phyloP scores from a whole-genome alignment of 1,284 basidiomycete species.

The Takashimella tepidaria region DNA sequence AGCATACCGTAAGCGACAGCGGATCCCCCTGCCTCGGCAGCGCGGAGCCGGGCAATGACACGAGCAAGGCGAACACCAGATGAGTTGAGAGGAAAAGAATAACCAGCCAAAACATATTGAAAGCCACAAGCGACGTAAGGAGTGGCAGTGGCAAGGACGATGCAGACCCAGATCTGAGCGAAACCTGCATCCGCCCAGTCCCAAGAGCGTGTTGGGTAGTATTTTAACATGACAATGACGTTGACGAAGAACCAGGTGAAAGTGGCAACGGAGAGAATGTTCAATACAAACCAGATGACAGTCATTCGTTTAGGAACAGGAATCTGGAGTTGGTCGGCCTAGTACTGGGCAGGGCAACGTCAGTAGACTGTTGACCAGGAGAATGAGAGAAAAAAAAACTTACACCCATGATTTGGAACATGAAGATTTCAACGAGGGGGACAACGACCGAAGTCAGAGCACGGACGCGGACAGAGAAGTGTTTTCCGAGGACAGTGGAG shows the following conservation, averaged over 20 bases:
- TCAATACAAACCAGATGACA: slow-evolving; percentile 24
- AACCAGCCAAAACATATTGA: slow-evolving; percentile 18
- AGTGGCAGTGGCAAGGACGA: slow-evolving; percentile 20
- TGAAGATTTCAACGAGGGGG: slow-evolving; percentile 32
- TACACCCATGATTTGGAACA: slow-evolving; percentile 38
- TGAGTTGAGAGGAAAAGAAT: slow-evolving; percentile 16
- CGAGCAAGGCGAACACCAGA: slow-evolving; percentile 13
- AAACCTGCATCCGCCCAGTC: slow-evolving; percentile 37
- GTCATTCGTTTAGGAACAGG: slow-evolving; percentile 30
- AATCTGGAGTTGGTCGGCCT: slow-evolving; percentile 10
- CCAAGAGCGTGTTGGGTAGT: slow-evolving; percentile 5
- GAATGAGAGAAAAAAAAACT: not conserved
- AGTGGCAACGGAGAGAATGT: slow-evolving; percentile 24
- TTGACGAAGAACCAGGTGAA: slow-evolving; percentile 44
- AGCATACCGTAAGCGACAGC: slow-evolving; percentile 22
- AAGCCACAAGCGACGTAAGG: slow-evolving; percentile 11
- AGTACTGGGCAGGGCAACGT: too few species aligned
- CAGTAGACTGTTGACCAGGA: slow-evolving; percentile 44
- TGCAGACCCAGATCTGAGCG: slow-evolving; percentile 29
- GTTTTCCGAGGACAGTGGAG: slow-evolving; percentile 26
- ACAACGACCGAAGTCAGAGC: slow-evolving; percentile 44
- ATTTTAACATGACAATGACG: slow-evolving; percentile 12
- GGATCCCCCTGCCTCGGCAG: slow-evolving; percentile 19
- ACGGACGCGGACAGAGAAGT: slow-evolving; percentile 35
- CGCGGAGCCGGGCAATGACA: slow-evolving; percentile 22